Base-by-base conservation (phyloP, 2,329 filamentous ascomycete species). In the Ophiocordyceps unilateralis region DNA sequence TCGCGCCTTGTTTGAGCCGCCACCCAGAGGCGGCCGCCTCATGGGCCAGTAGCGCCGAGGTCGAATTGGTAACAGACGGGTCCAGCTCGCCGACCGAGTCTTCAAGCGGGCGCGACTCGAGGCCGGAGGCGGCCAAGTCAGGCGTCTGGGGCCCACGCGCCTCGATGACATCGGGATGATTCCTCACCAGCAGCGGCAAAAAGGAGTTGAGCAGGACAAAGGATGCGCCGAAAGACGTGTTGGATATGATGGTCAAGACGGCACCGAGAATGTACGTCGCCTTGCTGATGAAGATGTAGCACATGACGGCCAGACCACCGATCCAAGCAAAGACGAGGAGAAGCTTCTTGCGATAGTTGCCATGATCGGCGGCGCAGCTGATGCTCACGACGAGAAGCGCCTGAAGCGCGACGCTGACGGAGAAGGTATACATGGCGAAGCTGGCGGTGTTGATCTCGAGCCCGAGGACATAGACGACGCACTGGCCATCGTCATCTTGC, bases 381-480 rank as follows among this genome's bases (percentile, higher is more conserved):
- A 98, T 94, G 55, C 87, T 93, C 49, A 98, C 86, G 38, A 98
- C 93, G 24, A 96, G 66, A 23, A 96, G 63, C 1, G 88, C 83
- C 59, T 98, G 91, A 11, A 95, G 61, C 19, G 95, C 62, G 1
- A 98, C 91, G 57, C 85, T 93, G 54, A 93, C 68, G 45, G 87
- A 93, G 62, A 98, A 98, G 2, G 87, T 95, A 63, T 96, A 96
- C 86, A 96, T 93, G 58, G 87, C 89, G 60, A 96, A 95, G 60
- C 84, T 93, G 30, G 89, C 88, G 1, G 89, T 95, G 61, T 96
- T 96, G 64, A 98, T 81, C 54, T 93, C 81, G 46, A 83, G 60
- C 6, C 89, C 89, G 21, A 93, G 65, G 5, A 96, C 68, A 49
- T 81, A 76, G 46, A 96, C 77, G 46, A 96, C 68, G 56, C 91